These are phyloP conservation scores for Beauveria bassiana DNA, from an alignment of 2,329 filamentous ascomycete genomes.

Conservation along the genomic window DNA sequence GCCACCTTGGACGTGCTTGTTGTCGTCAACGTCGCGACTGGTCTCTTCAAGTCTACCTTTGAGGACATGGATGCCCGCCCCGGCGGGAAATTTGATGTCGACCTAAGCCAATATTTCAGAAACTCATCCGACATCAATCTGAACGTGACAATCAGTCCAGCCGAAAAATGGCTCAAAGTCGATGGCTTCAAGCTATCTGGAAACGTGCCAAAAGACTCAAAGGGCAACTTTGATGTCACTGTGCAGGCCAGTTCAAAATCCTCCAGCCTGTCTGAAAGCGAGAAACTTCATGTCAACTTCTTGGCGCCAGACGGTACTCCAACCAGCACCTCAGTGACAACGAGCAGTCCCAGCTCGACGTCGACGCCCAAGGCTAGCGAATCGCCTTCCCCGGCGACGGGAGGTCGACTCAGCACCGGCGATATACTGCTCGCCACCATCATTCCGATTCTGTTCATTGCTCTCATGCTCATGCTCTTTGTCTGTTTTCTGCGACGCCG, in stretches of 20 bases:
- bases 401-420: constrained; percentile 22
- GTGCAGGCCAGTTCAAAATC: constrained; percentile 27
- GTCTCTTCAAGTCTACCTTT: constrained; percentile 33
- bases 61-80: constrained; percentile 32
- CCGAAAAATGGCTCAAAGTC: constrained; percentile 36
- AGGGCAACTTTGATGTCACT: constrained; percentile 24
- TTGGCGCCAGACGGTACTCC: constrained; percentile 20
- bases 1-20: constrained; percentile 52
- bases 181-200: constrained; percentile 33
- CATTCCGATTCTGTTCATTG: constrained; percentile 32
- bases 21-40: constrained; percentile 27
- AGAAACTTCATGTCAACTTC: constrained; percentile 30
- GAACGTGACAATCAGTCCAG: constrained; percentile 27
- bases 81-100: constrained; percentile 34
- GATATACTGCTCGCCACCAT: constrained; percentile 36
- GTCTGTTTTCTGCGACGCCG: constrained; percentile 27
- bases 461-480: constrained; percentile 25
- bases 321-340: constrained; percentile 15
- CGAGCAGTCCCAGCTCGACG: constrained; percentile 19
- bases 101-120: constrained; percentile 35
- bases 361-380: constrained; percentile 18
- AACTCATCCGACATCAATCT: constrained; percentile 31
- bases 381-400: constrained; percentile 12
- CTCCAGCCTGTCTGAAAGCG: constrained; percentile 27
- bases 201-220: constrained; percentile 28